Base-by-base conservation (phyloP, 345 rosid species). In the Melaleuca alternifolia region DNA sequence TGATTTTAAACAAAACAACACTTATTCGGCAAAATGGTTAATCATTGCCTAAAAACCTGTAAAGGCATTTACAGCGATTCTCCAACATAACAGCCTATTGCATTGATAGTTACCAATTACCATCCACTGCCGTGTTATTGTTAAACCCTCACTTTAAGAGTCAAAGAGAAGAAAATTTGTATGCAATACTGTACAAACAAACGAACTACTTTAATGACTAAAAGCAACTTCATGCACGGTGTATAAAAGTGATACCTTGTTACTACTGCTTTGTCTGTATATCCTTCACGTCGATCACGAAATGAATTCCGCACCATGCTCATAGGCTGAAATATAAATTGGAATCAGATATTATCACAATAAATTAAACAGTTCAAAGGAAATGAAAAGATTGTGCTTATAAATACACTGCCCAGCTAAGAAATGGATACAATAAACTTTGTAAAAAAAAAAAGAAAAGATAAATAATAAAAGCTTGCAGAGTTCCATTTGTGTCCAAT, bases 221-320 rank as follows among this genome's bases (percentile, higher is more conserved):
- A 18, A 37, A 71, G 48, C 81, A 71, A 71, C 48, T 37, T 71
- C 81, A 37, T 71, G 26, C 37, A 81, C 16, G 41, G 37, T 24
- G 37, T 41, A 82, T 24, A 71, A 51, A 51, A 83, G 18, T 33
- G 51, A 61, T 76, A 97, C 99, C 99, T 96, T 90, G 93, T 96
- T 85, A 92, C 92, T 89, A 95, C 96, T 86, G 99, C 99, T 86
- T 92, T 94, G 84, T 96, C 96, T 50, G 96, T 94, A 89, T 90
- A 95, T 90, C 99, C 99, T 90, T 94, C 99, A 41, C 92, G 91
- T 26, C 97, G 92, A 51, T 94, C 98, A 91, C 94, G 92, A 92
- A 95, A 97, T 83, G 99, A 95, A 89, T 88, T 92, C 84, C 98
- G 92, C 84, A 93, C 85, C 94, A 93, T 92, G 89, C 99, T 94